Evolutionary conservation across 768 basidiomycete species (phyloP), one percentile per base, ranked within the genome.

Genomic region (Lepiota venenata): DNA sequence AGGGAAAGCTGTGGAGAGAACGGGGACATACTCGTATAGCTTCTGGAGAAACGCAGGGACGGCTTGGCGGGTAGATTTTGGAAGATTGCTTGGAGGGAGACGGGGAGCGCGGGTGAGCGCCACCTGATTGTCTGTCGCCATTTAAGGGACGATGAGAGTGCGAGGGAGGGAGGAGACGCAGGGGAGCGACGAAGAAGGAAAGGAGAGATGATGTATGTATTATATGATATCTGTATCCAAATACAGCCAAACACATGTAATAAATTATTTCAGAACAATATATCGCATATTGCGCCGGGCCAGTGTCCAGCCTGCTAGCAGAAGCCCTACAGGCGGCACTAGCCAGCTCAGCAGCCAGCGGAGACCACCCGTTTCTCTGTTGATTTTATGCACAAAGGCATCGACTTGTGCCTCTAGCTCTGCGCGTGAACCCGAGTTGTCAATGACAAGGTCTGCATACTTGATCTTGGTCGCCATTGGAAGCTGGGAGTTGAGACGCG

Each of bases 31-130:
- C 93, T 88, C 88, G 71, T 87, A 95, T 32, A 98, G 79, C 70
- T 98, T 98, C 70, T 94, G 91, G 12, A 97, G 77, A 66, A 97
- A 97, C 0, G 89, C 88, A 2, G 94, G 93, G 1, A 77, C 71
- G 15, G 71, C 68, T 57, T 74, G 74, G 45, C 73, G 62, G 10
- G 73, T 63, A 1, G 71, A 57, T 55, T 70, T 73, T 38, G 68
- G 69, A 36, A 68, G 67, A 55, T 62, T 62, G 14, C 64, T 61
- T 8, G 64, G 66, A 18, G 66, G 56, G 22, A 64, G 60, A 55
- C 66, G 61, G 51, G 61, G 60, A 38, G 74, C 66, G 47, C 84
- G 74, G 0, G 82, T 67, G n/a, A 85, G 71, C 3, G 83, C 77
- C 56, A 84, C 74, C 60, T 84, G 82, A 15, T 79, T 77, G 61